Percentiles rank a stretch among this genome's conserved stretches.
Conservation (phyloP, 177 flowering plant species). For the Vitis hybrid region DNA sequence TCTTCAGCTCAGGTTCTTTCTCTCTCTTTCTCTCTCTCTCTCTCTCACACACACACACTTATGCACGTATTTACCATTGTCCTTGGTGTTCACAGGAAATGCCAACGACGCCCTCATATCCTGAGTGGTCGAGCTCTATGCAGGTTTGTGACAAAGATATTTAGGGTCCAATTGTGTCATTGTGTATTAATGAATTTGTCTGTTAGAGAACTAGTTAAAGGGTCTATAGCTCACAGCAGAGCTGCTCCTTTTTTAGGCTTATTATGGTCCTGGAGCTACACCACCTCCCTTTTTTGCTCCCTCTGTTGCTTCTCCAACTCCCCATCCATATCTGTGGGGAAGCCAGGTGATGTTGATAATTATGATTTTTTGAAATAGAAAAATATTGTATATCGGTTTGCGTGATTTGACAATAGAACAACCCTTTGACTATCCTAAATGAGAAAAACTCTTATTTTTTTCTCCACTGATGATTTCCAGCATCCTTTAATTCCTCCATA, state of each 20-base stretch:
- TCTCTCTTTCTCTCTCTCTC: constrained; percentile 8
- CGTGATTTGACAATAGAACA: not conserved
- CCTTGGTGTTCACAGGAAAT: constrained; percentile 49
- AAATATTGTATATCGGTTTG: no score
- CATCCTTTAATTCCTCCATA: constrained; percentile 86
- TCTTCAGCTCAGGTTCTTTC: constrained; percentile 56
- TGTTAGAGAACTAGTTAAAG: not conserved
- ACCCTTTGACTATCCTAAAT: not conserved
- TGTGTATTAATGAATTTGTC: not conserved
- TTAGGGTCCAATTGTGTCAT: not conserved
- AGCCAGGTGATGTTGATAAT: constrained; percentile 54
- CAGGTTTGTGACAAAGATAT: constrained; percentile 51
- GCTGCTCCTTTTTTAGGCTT: constrained; percentile 61
- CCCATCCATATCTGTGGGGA: constrained; percentile 88
- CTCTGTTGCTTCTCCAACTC: constrained; percentile 75
- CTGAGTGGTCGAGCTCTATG: constrained; percentile 85
- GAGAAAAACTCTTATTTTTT: constrained; percentile 14
- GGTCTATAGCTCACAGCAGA: constrained; percentile 16
- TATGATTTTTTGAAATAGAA: no score
- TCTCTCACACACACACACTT: not conserved
- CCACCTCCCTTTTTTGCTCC: constrained; percentile 76
- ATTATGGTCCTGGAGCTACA: constrained; percentile 73
- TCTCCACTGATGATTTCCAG: constrained; percentile 35
- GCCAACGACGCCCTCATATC: constrained; percentile 61
- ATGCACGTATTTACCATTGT: not conserved